Evolutionary conservation across 2,329 filamentous ascomycete species (phyloP), one percentile per base, ranked within the genome.

Genomic region (Juglanconis oblonga): DNA sequence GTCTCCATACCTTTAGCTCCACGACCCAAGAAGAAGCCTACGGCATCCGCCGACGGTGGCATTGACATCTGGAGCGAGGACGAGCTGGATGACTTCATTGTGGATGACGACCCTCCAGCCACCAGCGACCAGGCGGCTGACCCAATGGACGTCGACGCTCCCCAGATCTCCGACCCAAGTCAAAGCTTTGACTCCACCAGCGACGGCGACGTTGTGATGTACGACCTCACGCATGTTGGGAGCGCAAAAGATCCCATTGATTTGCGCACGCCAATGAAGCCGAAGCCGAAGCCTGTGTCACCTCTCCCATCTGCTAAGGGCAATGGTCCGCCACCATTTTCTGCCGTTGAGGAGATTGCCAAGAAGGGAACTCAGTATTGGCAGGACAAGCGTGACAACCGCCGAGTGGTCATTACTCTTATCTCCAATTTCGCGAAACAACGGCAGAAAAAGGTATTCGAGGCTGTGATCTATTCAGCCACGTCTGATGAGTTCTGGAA

Each of bases 11-110:
- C 14, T 61, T 59, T 0, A 47, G 36, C 31, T 35, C 31, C 62
- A 50, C 73, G 68, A 51, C 73, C 71, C 7, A 69, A 65, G 11
- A 72, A 66, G 52, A 61, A 58, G 38, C 57, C 7, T 6, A 44
- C 48, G 35, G n/a, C 29, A 14, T 24, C 36, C 29, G 48, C 17
- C 35, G 47, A 55, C 6, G 57, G 53, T 4, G 51, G 57, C 17
- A 55, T 61, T 35, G 61, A 63, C 29, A 53, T 63, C 6, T 63
- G 61, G 61, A 58, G 58, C 40, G 81, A 81, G 31, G 79, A 80
- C 31, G 76, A 76, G 8, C 45, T 78, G 24, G 72, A 75, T 4
- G 72, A 76, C 49, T 87, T 88, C 62, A 71, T 89, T 51, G 75
- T 84, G 33, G 67, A 64, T 17, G 38, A 55, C n/a, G 62, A 54